Evolutionary conservation across 768 basidiomycete genomes (phyloP).

Genomic region (Boletellus ananas): DNA sequence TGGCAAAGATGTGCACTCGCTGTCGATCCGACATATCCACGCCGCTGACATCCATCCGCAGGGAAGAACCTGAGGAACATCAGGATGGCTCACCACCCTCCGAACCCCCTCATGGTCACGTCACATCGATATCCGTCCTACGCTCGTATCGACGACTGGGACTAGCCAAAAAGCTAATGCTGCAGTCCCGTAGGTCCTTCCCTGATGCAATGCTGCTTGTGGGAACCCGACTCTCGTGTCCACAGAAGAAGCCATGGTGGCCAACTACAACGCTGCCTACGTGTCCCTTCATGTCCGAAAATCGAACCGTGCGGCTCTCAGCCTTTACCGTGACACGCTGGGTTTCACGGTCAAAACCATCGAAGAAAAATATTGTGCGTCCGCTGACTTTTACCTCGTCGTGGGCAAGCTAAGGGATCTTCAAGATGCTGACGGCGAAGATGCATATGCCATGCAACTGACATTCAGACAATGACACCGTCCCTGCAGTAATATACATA

Average conservation of each 20-base stretch:
- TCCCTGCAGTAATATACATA: neutral
- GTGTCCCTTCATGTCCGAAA: slow-evolving; percentile 91
- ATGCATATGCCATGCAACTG: slow-evolving; percentile 88
- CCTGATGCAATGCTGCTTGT: neutral
- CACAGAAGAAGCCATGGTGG: slow-evolving; percentile 87
- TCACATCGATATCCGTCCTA: slow-evolving; percentile 94
- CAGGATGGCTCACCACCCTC: slow-evolving; percentile 49
- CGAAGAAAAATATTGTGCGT: slow-evolving; percentile 89
- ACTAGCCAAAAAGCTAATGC: slow-evolving; percentile 90
- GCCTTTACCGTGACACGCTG: slow-evolving; percentile 82
- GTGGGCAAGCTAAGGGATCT: slow-evolving; percentile 7
- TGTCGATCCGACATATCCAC: neutral
- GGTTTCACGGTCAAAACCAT: slow-evolving; percentile 85
- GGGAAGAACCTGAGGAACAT: slow-evolving; percentile 49
- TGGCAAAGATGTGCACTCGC: slow-evolving; percentile 83
- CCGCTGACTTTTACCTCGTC: neutral
- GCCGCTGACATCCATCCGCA: slow-evolving; percentile 34
- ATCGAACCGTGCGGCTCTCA: slow-evolving; percentile 91
- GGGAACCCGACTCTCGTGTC: slow-evolving; percentile 2
- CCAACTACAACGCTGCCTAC: slow-evolving; percentile 78
- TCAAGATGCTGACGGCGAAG: slow-evolving; percentile 90
- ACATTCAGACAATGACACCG: slow-evolving; percentile 39
- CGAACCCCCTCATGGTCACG: slow-evolving; percentile 75
- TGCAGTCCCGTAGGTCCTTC: slow-evolving; percentile 73
- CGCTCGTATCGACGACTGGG: slow-evolving; percentile 89